A percentile compares a stretch with the other conserved stretches of the same genome.
These are phyloP conservation scores for Alternaria sp. DNA, from an alignment of 2,329 filamentous ascomycete species.

Conservation along the genomic window DNA sequence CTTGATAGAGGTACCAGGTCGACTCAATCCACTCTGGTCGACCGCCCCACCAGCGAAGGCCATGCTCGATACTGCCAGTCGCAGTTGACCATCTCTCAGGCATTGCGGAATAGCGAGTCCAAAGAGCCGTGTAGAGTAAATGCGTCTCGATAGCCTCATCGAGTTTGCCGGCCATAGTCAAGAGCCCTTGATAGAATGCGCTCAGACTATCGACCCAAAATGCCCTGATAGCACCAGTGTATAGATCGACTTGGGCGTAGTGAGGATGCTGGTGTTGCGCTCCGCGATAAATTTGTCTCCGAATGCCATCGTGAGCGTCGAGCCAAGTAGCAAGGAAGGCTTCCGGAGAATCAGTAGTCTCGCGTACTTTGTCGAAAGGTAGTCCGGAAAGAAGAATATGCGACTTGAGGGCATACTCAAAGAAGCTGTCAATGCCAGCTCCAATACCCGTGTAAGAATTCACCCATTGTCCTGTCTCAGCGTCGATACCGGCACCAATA, in stretches of 20 bases:
- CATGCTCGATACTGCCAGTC: slow-evolving; percentile 82
- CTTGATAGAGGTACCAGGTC: slow-evolving; percentile 93
- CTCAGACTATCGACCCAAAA: slow-evolving; percentile 97
- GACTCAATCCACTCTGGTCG: slow-evolving; percentile 97
- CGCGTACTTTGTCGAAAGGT: slow-evolving; percentile 50
- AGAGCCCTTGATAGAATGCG: slow-evolving; percentile 90
- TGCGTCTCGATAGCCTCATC: slow-evolving; percentile 92
- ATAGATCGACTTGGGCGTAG: slow-evolving; percentile 87
- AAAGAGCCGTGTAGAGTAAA: slow-evolving; percentile 87
- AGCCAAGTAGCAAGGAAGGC: slow-evolving; percentile 85
- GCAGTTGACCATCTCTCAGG: slow-evolving; percentile 93
- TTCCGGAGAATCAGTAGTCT: slow-evolving; percentile 72
- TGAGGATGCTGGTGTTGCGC: slow-evolving; percentile 81
- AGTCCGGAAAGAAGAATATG: slow-evolving; percentile 85
- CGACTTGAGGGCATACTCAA: slow-evolving; percentile 96
- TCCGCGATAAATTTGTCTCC: slow-evolving; percentile 86
- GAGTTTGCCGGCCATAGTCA: slow-evolving; percentile 84
- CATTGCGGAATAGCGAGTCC: slow-evolving; percentile 92
- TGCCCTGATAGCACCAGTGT: slow-evolving; percentile 84
- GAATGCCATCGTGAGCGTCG: slow-evolving; percentile 83
- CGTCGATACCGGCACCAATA: slow-evolving; percentile 90
- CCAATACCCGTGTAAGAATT: slow-evolving; percentile 91
- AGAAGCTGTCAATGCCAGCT: slow-evolving; percentile 96
- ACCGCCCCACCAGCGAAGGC: slow-evolving; percentile 92
- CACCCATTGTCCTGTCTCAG: slow-evolving; percentile 88